Evolutionary conservation across 2,329 filamentous ascomycete genomes (phyloP), one percentile per base, ranked within the genome.

Genomic region (Arthroderma uncinatum): DNA sequence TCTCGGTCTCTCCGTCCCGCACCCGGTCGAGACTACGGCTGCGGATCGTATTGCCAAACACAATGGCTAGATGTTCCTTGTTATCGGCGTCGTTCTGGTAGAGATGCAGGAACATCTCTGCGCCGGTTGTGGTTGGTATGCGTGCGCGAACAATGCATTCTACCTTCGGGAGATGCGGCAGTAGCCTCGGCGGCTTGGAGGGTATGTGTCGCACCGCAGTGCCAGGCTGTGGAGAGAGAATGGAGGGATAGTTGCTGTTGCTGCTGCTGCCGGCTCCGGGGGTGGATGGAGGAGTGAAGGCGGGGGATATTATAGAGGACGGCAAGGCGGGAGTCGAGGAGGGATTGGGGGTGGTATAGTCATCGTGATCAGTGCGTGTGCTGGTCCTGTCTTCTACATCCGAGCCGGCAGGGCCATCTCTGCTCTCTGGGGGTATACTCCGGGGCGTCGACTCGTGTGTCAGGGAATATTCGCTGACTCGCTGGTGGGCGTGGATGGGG

Each of bases 11-110:
- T 0, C 74, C 75, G 5, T 72, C 71, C 52, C 70, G 66, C 25
- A 74, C 70, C 12, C 69, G 64, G 62, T 77, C 74, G 53, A 77
- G 80, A 83, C 72, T 79, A 70, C 76, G 83, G 82, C 70, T 82
- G 52, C 93, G 81, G 63, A 97, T 96, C 52, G 84, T 79, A 59
- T 85, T 84, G 1, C 93, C 93, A 71, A 98, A 98, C 0, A 98
- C 93, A 67, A 98, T 97, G 16, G 93, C 93, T 54, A 98, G 75
- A 70, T 98, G 93, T 68, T 98, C 93, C 73, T 98, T 98, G 62
- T 85, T 88, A 71, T 98, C 93, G 5, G 89, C 83, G 65, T 87
- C 87, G 73, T 98, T 98, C 61, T 85, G 85, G 74, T 98, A 98
- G 0, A 97, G 78, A 68, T 98, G 92, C 54, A 98, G 74, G 72